Evolutionary conservation across 1,284 basidiomycete species (phyloP).

Genomic region (Malassezia globosa): DNA sequence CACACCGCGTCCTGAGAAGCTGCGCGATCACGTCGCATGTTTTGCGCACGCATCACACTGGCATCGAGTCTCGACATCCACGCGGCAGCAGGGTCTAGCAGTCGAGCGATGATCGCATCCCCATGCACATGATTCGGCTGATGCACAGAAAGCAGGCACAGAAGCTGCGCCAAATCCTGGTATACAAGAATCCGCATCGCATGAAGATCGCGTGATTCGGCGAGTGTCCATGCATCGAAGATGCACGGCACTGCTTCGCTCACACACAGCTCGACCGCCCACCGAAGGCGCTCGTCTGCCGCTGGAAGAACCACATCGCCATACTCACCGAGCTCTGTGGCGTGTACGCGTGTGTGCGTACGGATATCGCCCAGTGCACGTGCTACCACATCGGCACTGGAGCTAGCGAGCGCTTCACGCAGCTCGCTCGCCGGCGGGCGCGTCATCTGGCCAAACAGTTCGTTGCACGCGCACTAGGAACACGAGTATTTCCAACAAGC

Average conservation of each 20-base stretch:
- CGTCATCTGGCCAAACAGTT: background rate
- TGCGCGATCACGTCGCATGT: conserved; percentile 16
- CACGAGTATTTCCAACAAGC: too few species aligned
- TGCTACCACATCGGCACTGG: conserved; percentile 13
- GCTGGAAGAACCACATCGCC: conserved; percentile 7
- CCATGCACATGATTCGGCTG: conserved; percentile 34
- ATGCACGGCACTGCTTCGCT: conserved; percentile 6
- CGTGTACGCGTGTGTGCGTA: background rate
- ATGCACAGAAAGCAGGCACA: conserved; percentile 32
- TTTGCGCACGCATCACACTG: conserved; percentile 22
- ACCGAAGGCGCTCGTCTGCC: conserved; percentile 11
- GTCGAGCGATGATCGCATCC: conserved; percentile 20
- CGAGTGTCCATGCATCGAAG: conserved; percentile 20
- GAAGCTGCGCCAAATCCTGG: conserved; percentile 34
- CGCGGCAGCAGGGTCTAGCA: conserved; percentile 24
- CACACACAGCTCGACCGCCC: conserved; percentile 5
- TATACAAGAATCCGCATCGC: conserved; percentile 27
- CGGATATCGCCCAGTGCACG: conserved; percentile 10
- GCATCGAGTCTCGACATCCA: conserved; percentile 27
- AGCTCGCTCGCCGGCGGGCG: conserved; percentile 5
- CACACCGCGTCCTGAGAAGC: conserved; percentile 15
- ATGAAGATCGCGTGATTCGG: conserved; percentile 14
- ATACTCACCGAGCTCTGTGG: conserved; percentile 9
- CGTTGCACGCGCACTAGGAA: too few species aligned
- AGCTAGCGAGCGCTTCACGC: conserved; percentile 10